These are phyloP conservation scores for Ophioceras dolichostomum DNA, from an alignment of 2,329 filamentous ascomycete species.

Conservation along the genomic window DNA sequence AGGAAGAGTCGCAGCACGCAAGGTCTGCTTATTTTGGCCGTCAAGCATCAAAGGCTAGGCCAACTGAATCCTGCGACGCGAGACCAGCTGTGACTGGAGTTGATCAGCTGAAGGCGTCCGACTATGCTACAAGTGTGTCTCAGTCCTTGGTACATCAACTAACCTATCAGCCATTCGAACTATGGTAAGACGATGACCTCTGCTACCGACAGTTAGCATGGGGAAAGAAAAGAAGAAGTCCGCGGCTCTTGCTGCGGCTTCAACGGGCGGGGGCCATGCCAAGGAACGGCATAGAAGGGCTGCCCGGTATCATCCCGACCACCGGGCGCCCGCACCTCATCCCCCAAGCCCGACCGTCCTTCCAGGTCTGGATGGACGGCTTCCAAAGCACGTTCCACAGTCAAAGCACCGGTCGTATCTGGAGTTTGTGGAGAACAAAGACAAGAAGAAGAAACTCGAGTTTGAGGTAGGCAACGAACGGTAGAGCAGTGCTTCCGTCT, in stretches of 20 bases:
- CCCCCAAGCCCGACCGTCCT: slow-evolving; percentile 5
- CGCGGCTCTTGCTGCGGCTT: slow-evolving; percentile 10
- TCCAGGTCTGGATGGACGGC: slow-evolving; percentile 15
- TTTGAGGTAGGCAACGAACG: slow-evolving; percentile 35
- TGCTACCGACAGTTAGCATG: slow-evolving; percentile 10
- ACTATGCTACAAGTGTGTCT: too few relatives aligned
- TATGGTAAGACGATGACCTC: slow-evolving; percentile 13
- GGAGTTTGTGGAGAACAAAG: slow-evolving; percentile 51
- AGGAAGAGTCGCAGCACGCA: too few relatives aligned
- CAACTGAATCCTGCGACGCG: neutral
- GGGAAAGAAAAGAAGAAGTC: slow-evolving; percentile 16
- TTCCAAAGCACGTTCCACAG: slow-evolving; percentile 21
- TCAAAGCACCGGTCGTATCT: slow-evolving; percentile 50
- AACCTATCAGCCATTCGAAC: neutral
- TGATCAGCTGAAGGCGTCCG: too few relatives aligned
- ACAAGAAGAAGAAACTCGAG: slow-evolving; percentile 53
- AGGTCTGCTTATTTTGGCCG: too few relatives aligned
- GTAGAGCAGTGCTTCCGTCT: neutral
- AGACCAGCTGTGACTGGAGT: neutral
- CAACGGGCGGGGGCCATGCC: slow-evolving; percentile 15
- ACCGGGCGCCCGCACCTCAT: slow-evolving; percentile 8
- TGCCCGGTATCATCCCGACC: slow-evolving; percentile 12
- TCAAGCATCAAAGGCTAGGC: neutral
- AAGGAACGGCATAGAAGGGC: slow-evolving; percentile 18
- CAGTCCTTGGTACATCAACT: neutral